phyloP scores from a whole-genome alignment of 768 basidiomycete genomes.

The Artomyces pyxidatus region DNA sequence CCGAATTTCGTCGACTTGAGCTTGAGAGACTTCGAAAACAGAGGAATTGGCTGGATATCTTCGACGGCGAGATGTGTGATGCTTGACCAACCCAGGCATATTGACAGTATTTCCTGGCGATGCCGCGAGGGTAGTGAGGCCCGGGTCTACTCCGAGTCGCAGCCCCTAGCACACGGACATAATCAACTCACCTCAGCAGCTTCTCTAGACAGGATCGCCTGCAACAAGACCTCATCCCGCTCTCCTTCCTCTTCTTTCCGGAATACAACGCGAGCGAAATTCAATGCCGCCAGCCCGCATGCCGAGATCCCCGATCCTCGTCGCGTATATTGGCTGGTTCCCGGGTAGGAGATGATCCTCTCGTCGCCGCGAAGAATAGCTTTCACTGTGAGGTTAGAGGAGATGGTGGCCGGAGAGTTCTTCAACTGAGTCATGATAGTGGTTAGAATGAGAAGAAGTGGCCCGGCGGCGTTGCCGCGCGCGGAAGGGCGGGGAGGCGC shows the following conservation, averaged over 20 bases:
- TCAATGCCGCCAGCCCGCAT: constrained; percentile 61
- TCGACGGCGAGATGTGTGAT: constrained; percentile 48
- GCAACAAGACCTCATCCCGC: constrained; percentile 23
- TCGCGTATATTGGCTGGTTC: constrained; percentile 46
- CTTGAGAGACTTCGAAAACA: constrained; percentile 37
- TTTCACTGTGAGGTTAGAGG: no score
- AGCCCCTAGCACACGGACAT: not conserved
- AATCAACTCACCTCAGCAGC: constrained; percentile 28
- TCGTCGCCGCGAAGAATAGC: no score
- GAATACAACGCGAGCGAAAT: constrained; percentile 49
- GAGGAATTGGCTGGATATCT: constrained; percentile 38
- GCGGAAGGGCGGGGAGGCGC: no score
- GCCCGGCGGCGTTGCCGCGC: no score
- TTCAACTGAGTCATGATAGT: no score
- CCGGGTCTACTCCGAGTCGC: not conserved
- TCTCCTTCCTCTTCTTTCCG: constrained; percentile 26
- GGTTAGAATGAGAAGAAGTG: no score
- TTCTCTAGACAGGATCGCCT: constrained; percentile 27
- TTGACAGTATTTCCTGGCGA: constrained; percentile 46
- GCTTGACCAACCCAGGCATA: constrained; percentile 49
- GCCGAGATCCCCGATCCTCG: constrained; percentile 38
- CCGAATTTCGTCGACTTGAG: constrained; percentile 29
- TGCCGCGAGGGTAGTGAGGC: not conserved
- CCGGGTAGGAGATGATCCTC: constrained; percentile 35
- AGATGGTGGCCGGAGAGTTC: no score